Evolutionary conservation across 192 early-diverging fungal genomes (phyloP), one percentile per base, ranked within the genome.

Genomic region (Coemansia sp.): DNA sequence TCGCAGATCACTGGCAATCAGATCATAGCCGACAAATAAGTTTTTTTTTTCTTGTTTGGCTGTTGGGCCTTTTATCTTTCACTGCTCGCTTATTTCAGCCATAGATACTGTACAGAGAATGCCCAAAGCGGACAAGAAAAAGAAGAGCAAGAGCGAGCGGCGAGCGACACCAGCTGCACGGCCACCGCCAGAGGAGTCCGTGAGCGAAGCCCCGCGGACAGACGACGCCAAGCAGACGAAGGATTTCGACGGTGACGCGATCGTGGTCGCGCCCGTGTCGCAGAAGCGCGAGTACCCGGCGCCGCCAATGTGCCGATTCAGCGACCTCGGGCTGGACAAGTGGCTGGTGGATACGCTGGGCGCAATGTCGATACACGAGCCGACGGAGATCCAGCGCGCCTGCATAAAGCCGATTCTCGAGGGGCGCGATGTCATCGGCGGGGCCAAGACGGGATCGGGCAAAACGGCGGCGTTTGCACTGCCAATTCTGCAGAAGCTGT

Each of bases 381-480:
- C 96, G 2, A 92, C 90, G 3, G 94, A 96, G 70, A 99, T 99
- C 67, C 96, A 99, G 57, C 74, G 72, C 8, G 86, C 85, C 4
- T 96, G 94, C 67, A 89, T 99, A 25, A 83, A 80, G 0, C 76
- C 84, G 36, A 88, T 92, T 23, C 71, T 99, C 2, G 57, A 58
- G 14, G 88, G 88, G 0, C 79, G 76, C 53, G 89, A 95, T 60
- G 87, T 94, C 8, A 90, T 99, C 42, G 97, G 94, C 27, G 87
- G 87, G 12, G 95, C 97, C 25, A 93, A 91, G 46, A 99, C 97
- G 6, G 97, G 97, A 42, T 87, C 84, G 2, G 97, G 97, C 48
- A 99, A 99, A 67, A 99, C 97, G 0, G 93, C 93, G 8, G 93
- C 95, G 0, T 99, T 99, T 83, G 97, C 97, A 5, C 64, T 98